Conservation (phyloP, 495 filamentous ascomycete genomes). For the Chaetomium cochliodes region DNA sequence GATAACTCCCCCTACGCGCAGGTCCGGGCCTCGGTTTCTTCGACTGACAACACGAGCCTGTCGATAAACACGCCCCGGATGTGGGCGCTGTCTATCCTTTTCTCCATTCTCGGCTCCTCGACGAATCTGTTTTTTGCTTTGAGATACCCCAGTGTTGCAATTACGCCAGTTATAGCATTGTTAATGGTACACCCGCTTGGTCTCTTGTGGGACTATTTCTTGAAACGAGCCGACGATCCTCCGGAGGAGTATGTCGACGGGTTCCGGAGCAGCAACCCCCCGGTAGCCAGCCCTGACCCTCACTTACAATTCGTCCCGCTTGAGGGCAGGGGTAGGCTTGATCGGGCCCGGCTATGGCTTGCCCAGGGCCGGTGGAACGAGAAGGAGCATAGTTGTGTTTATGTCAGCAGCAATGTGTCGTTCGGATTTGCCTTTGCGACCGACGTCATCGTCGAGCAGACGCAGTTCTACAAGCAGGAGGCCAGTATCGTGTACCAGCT, state of each 20-base stretch:
- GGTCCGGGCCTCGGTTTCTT: slow-evolving; percentile 74
- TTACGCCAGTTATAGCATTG: slow-evolving; percentile 80
- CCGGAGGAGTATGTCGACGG: slow-evolving; percentile 60
- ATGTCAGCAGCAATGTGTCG: slow-evolving; percentile 87
- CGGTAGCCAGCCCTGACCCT: slow-evolving; percentile 20
- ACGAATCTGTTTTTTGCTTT: slow-evolving; percentile 83
- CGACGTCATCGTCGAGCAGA: slow-evolving; percentile 83
- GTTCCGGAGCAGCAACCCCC: slow-evolving; percentile 32
- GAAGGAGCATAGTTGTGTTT: slow-evolving; percentile 84
- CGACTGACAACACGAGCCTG: slow-evolving; percentile 66
- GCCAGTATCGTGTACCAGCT: slow-evolving; percentile 72
- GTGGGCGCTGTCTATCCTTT: slow-evolving; percentile 76
- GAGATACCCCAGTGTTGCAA: slow-evolving; percentile 81
- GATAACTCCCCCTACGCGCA: slow-evolving; percentile 69
- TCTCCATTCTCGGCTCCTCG: slow-evolving; percentile 74
- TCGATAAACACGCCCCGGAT: slow-evolving; percentile 87
- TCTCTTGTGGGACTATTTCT: slow-evolving; percentile 67
- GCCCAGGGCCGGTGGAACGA: slow-evolving; percentile 81
- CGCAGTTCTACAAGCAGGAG: slow-evolving; percentile 81
- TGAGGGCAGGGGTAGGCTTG: slow-evolving; percentile 34
- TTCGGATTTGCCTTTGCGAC: slow-evolving; percentile 86
- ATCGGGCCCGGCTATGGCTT: slow-evolving; percentile 64
- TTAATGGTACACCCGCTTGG: slow-evolving; percentile 79
- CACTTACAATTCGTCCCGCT: slow-evolving; percentile 20
- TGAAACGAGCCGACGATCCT: slow-evolving; percentile 63